Evolutionary conservation across 371 early-diverging fungal species (phyloP).

Genomic region (Rhizopus arrhizus): DNA sequence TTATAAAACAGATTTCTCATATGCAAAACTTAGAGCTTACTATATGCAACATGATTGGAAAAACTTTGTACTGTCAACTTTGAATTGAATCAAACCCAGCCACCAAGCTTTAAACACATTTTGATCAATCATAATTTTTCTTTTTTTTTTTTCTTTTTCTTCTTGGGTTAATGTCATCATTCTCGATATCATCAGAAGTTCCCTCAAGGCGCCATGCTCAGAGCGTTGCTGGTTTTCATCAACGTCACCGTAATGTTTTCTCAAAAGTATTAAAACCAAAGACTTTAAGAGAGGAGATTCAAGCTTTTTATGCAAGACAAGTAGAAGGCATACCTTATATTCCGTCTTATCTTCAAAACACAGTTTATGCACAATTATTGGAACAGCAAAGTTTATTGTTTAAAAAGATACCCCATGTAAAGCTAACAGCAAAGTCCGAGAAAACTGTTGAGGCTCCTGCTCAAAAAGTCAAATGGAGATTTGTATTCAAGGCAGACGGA

Average conservation of each 20-base stretch:
- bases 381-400: slow-evolving; percentile 25
- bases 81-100: background rate
- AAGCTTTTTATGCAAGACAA: slow-evolving; percentile 24
- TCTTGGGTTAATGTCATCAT: slow-evolving; percentile 3
- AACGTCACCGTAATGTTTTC: slow-evolving; percentile 9
- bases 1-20: too few species aligned
- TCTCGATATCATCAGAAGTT: slow-evolving; percentile 7
- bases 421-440: background rate
- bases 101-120: background rate
- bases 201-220: background rate
- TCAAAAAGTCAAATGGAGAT: background rate
- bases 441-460: slow-evolving; percentile 4
- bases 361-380: slow-evolving; percentile 38
- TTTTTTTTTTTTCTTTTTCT: slow-evolving; percentile 3
- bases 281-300: slow-evolving; percentile 21
- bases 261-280: slow-evolving; percentile 13
- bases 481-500: background rate
- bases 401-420: slow-evolving; percentile 7
- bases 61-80: background rate
- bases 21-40: too few species aligned
- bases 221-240: slow-evolving; percentile 1
- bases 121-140: background rate
- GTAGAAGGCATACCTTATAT: slow-evolving; percentile 25
- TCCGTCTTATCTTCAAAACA: slow-evolving; percentile 35
- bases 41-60: too few species aligned